Evolutionary conservation across 371 early-diverging fungal genomes (phyloP), one percentile per base, ranked within the genome.

Genomic region (Circinella minor): DNA sequence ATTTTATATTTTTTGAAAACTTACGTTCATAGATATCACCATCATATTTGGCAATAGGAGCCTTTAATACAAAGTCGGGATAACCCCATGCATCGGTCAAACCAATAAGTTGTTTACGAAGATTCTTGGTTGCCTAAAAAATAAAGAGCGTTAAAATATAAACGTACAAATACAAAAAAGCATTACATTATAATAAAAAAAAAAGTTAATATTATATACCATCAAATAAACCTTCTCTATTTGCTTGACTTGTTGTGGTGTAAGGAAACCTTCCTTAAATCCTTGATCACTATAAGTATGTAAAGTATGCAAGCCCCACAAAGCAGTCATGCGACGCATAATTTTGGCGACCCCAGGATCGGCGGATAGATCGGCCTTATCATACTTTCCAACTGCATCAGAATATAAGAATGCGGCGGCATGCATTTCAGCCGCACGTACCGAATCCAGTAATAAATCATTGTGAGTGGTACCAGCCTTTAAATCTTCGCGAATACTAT

Each of bases 51-150:
- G 82, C 91, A 70, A 91, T 86, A 6, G 90, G 90, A 9, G 89
- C 86, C 76, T 89, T 90, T 57, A 90, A 65, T 43, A 90, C 71
- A 74, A 87, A 91, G 67, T 91, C 91, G 15, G 91, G 90, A 39
- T 85, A 80, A 2, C 79, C 84, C 72, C 85, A 89, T 4, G 85
- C 88, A 73, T 91, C 91, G 13, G 86, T 79, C 10, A 90, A 74
- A 3, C 90, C 89, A 62, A 92, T 79, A 0, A 85, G 88, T 65
- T 89, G 86, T 38, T 77, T 74, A 38, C 92, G 86, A 43, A 90
- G 71, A 9, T 79, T 77, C 72, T 82, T 81, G 72, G 89, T 89
- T 60, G 81, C 18, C 61, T 61, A 49, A 17, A 55, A 47, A 54
- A 51, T 55, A 55, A 63, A 63, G 14, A 14, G 3, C 6, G 3